Conservation (phyloP, 805 yeast genomes). For the Saccharomycopsis sp. region DNA sequence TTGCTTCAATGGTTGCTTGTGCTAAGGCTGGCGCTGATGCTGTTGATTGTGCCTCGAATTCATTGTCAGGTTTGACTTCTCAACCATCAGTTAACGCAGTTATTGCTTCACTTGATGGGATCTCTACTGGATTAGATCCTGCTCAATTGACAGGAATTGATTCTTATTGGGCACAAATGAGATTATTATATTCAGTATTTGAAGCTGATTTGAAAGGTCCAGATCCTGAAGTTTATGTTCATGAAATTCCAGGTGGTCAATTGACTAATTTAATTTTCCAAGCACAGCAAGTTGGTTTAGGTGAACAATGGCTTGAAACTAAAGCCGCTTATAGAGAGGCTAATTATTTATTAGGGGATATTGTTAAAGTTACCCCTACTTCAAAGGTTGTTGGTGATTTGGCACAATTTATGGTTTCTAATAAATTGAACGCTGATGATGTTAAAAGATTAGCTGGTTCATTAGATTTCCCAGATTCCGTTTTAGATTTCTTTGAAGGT, state of each 20-base stretch:
- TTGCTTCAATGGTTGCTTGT: slow-evolving; percentile 91
- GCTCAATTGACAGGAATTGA: slow-evolving; percentile 75
- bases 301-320: slow-evolving; percentile 94
- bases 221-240: slow-evolving; percentile 97
- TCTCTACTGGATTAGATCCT: slow-evolving; percentile 65
- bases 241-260: slow-evolving; percentile 99
- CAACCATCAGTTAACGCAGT: slow-evolving; percentile 95
- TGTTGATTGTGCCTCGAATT: slow-evolving; percentile 95
- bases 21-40: slow-evolving; percentile 97
- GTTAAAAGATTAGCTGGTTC: slow-evolving; percentile 81
- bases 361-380: slow-evolving; percentile 98
- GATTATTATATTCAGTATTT: slow-evolving; percentile 91
- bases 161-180: slow-evolving; percentile 98
- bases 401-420: slow-evolving; percentile 99
- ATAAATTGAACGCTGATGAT: slow-evolving; percentile 80
- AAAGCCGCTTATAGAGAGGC: slow-evolving; percentile 92
- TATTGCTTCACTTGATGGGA: slow-evolving; percentile 80
- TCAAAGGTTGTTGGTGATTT: slow-evolving; percentile 99
- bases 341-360: slow-evolving; percentile 84
- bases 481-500: slow-evolving; percentile 97
- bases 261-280: slow-evolving; percentile 96
- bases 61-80: slow-evolving; percentile 97
- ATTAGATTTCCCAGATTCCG: slow-evolving; percentile 97
- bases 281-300: slow-evolving; percentile 98
- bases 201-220: slow-evolving; percentile 99